These are phyloP conservation scores for Coniochaeta hoffmannii DNA, from an alignment of 2,329 filamentous ascomycete genomes.

Conservation along the genomic window DNA sequence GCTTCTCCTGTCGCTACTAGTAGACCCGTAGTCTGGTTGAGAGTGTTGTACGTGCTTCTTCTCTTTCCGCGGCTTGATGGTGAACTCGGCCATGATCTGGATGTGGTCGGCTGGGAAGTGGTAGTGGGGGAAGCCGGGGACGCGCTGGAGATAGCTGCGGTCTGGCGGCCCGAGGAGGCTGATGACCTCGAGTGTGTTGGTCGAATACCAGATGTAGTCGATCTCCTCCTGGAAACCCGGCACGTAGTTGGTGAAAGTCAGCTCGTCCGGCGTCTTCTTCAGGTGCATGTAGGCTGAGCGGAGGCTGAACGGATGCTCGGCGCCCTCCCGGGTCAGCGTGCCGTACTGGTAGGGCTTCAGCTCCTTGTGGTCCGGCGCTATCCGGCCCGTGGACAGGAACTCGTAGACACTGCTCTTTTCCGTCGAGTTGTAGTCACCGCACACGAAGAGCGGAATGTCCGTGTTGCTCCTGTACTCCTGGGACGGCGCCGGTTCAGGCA, in stretches of 20 bases:
- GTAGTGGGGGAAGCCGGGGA: slow-evolving; percentile 88
- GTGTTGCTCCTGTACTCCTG: slow-evolving; percentile 80
- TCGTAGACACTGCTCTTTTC: slow-evolving; percentile 86
- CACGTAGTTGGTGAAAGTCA: slow-evolving; percentile 95
- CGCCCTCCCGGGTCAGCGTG: slow-evolving; percentile 85
- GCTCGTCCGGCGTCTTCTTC: slow-evolving; percentile 72
- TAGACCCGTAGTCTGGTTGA: slow-evolving; percentile 53
- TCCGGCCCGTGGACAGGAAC: slow-evolving; percentile 70
- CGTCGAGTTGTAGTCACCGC: slow-evolving; percentile 93
- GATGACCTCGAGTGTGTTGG: slow-evolving; percentile 77
- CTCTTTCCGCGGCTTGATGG: slow-evolving; percentile 81
- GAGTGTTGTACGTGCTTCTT: slow-evolving; percentile 51
- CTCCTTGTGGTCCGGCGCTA: slow-evolving; percentile 74
- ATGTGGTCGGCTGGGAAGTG: slow-evolving; percentile 93
- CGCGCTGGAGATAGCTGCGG: slow-evolving; percentile 72
- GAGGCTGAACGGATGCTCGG: slow-evolving; percentile 89
- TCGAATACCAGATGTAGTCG: slow-evolving; percentile 97
- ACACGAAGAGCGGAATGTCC: slow-evolving; percentile 84
- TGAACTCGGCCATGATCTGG: slow-evolving; percentile 81
- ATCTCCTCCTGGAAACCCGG: slow-evolving; percentile 88
- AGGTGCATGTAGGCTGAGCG: slow-evolving; percentile 84
- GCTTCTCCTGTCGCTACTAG: slow-evolving; percentile 17
- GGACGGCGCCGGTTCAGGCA: slow-evolving; percentile 66
- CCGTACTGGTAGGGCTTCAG: slow-evolving; percentile 79
- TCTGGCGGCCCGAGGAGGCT: slow-evolving; percentile 83